Evolutionary conservation across 805 yeast genomes (phyloP).

Genomic region (Debaryomyces prosopidis): DNA sequence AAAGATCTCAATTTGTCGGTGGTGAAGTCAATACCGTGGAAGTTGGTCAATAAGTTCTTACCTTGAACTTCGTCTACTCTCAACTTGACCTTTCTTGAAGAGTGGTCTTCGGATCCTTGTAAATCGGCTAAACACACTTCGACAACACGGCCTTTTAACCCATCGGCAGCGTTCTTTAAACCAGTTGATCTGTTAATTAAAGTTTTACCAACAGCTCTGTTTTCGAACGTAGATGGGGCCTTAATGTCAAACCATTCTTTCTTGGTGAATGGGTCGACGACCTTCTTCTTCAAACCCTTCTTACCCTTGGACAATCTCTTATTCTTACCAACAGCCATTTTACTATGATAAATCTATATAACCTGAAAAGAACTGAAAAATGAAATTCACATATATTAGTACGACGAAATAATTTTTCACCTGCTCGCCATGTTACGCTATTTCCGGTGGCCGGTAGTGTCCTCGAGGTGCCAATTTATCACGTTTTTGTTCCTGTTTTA

Average conservation of each 20-base stretch:
- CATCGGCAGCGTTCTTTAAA: slow-evolving; percentile 93
- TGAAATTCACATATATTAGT: not conserved
- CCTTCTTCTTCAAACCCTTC: slow-evolving; percentile 98
- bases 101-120: slow-evolving; percentile 96
- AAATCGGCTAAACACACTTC: slow-evolving; percentile 93
- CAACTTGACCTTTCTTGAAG: slow-evolving; percentile 91
- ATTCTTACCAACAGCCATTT: slow-evolving; percentile 85
- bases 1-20: slow-evolving; percentile 92
- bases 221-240: slow-evolving; percentile 96
- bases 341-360: slow-evolving; percentile 8
- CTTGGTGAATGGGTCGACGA: slow-evolving; percentile 96
- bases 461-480: not conserved
- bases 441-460: not conserved
- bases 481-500: too few species aligned
- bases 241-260: slow-evolving; percentile 96
- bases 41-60: slow-evolving; percentile 94
- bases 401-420: not conserved
- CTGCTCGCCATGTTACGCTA: not conserved
- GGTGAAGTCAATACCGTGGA: slow-evolving; percentile 97
- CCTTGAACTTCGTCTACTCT: slow-evolving; percentile 98
- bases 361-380: slow-evolving; percentile 1
- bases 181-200: slow-evolving; percentile 95
- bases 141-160: slow-evolving; percentile 92
- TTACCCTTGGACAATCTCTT: slow-evolving; percentile 80
- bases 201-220: slow-evolving; percentile 96